Evolutionary conservation across 257 asterid genomes (phyloP), one percentile per base, ranked within the genome.

Genomic region (Rhazya stricta): DNA sequence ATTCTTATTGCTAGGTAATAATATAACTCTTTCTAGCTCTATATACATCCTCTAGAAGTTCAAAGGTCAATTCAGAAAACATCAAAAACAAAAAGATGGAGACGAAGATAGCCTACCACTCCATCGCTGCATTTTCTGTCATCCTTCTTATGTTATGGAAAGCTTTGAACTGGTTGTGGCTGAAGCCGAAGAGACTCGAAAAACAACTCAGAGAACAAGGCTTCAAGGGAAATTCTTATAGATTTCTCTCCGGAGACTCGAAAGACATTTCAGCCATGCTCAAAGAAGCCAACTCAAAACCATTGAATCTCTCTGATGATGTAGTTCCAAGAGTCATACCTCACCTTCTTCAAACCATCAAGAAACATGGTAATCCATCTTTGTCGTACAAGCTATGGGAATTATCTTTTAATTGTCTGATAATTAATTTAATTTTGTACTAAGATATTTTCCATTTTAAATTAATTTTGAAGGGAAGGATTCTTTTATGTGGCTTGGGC

Each of bases 101-200:
- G 58, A 51, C 16, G 54, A 48, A 48, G 54, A 6, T 48, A 51
- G 27, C n/a, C 25, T 3, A 51, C 58, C 19, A 19, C 58, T 19
- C 8, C 58, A 51, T 51, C 4, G 25, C 25, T 51, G 58, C 27
- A 51, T 51, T 51, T 51, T 19, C 1, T 51, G 3, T 51, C n/a
- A 51, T 51, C 7, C 0, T 51, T 18, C 25, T 58, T 58, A n/a
- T 61, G 37, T 1, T 19, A 51, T 76, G 74, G 67, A 53, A 15
- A 71, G 51, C 36, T 5, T 21, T 75, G 71, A 76, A 76, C 6
- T 80, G 77, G 83, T 16, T 43, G 12, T 80, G 80, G 80, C 56
- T 80, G 27, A 27, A 23, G 7, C 83, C 83, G 29, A 75, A 72
- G 39, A 80, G 9, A 50, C 61, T 71, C 23, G 80, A 80, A 67